Evolutionary conservation across 2,329 filamentous ascomycete genomes (phyloP).

Genomic region (Tolypocladium tundrense): DNA sequence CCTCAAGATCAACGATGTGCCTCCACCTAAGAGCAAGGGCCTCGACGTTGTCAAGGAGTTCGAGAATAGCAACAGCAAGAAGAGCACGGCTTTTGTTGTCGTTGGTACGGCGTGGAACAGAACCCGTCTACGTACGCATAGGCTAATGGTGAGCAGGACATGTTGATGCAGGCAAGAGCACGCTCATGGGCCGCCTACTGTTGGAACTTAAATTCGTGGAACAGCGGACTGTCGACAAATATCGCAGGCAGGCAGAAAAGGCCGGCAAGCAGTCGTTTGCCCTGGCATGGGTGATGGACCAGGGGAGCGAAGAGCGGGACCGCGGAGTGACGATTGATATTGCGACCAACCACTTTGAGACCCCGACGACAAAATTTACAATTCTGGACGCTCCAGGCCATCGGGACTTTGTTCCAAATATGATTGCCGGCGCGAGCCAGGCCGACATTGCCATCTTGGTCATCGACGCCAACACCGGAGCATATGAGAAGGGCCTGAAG

Average conservation of each 20-base stretch:
- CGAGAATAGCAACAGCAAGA: constrained; percentile 64
- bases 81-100: constrained; percentile 81
- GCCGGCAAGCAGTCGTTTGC: constrained; percentile 95
- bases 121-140: too few relatives aligned
- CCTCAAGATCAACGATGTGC: constrained; percentile 38
- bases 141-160: constrained; percentile 49
- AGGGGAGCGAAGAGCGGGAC: constrained; percentile 77
- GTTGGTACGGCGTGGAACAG: constrained; percentile 51
- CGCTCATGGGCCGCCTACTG: constrained; percentile 88
- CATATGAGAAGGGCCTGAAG: constrained; percentile 86
- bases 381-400: constrained; percentile 94
- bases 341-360: constrained; percentile 89
- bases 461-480: constrained; percentile 80
- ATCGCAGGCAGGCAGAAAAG: constrained; percentile 77
- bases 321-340: constrained; percentile 95
- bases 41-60: constrained; percentile 77
- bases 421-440: constrained; percentile 95
- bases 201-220: constrained; percentile 84
- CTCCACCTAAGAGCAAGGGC: constrained; percentile 61
- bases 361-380: constrained; percentile 75
- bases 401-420: constrained; percentile 93
- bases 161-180: constrained; percentile 96
- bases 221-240: constrained; percentile 78
- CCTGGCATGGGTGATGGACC: constrained; percentile 92
- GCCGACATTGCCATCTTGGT: constrained; percentile 94